Conservation (phyloP, 2,329 filamentous ascomycete species). For the Penicillium brasilianum region DNA sequence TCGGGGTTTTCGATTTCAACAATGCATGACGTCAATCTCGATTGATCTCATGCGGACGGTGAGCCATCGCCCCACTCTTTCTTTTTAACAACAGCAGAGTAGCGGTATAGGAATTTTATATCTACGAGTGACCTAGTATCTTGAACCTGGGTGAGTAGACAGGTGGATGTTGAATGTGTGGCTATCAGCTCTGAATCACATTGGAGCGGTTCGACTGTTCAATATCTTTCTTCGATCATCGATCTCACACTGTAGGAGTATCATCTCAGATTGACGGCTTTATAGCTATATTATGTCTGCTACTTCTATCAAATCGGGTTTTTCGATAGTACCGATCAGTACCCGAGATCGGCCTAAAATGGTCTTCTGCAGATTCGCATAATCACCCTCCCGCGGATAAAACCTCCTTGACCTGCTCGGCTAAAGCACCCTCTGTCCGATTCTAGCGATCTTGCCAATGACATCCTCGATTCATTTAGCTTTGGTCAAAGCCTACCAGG, state of each 20-base stretch:
- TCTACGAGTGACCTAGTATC: too few relatives aligned
- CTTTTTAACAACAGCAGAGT: background rate
- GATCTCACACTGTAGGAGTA: background rate
- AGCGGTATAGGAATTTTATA: background rate
- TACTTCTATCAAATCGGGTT: too few relatives aligned
- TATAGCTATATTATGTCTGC: too few relatives aligned
- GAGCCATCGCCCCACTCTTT: background rate
- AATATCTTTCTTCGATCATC: background rate
- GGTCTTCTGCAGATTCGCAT: background rate
- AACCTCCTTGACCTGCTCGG: background rate
- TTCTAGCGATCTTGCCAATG: background rate
- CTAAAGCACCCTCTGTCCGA: background rate
- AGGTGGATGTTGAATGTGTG: too few relatives aligned
- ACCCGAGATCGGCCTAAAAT: background rate
- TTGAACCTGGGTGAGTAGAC: too few relatives aligned
- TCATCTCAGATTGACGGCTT: background rate
- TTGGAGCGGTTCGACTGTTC: background rate
- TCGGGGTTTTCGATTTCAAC: slow-evolving; percentile 2
- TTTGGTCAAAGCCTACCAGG: background rate
- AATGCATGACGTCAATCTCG: slow-evolving; percentile 20
- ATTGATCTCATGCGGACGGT: background rate
- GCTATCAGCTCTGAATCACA: background rate
- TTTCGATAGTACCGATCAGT: background rate
- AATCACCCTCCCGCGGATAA: background rate
- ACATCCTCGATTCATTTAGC: too few relatives aligned